Percentiles rank a stretch among this genome's conserved stretches.
Conservation (phyloP, 2,329 filamentous ascomycete genomes). For the Fusarium irregulare region DNA sequence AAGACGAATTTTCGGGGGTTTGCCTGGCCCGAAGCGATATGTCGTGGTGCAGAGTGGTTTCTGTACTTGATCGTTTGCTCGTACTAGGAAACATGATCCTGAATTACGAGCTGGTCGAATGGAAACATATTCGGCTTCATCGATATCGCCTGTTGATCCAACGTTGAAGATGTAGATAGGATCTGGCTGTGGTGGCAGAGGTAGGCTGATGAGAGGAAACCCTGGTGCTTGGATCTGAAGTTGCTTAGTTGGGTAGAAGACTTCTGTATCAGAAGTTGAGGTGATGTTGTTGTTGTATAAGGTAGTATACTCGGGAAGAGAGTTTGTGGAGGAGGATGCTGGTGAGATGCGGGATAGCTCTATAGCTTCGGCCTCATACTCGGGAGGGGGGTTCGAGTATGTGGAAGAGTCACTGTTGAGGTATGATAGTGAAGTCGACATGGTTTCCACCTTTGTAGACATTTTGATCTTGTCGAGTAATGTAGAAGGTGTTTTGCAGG, state of each 20-base stretch:
- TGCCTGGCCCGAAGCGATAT: constrained; percentile 67
- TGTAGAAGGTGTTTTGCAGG: background rate
- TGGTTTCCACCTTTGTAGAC: constrained; percentile 8
- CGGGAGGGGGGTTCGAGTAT: constrained; percentile 45
- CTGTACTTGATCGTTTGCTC: constrained; percentile 52
- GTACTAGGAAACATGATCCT: constrained; percentile 60
- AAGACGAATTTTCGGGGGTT: constrained; percentile 59
- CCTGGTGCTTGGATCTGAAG: constrained; percentile 64
- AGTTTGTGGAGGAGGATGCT: constrained; percentile 44
- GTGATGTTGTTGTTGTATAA: constrained; percentile 5
- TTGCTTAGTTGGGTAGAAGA: constrained; percentile 57
- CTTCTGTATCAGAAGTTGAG: constrained; percentile 11
- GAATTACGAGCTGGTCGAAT: constrained; percentile 60
- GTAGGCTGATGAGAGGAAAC: constrained; percentile 57
- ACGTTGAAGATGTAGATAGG: constrained; percentile 59
- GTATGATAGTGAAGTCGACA: background rate
- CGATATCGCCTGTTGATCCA: constrained; percentile 53
- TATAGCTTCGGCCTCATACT: constrained; percentile 42
- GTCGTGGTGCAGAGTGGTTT: constrained; percentile 61
- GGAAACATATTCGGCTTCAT: constrained; percentile 62
- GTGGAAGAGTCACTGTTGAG: constrained; percentile 21
- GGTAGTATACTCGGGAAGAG: constrained; percentile 46
- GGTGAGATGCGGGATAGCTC: constrained; percentile 44
- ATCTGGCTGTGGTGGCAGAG: constrained; percentile 51
- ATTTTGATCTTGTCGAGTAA: background rate